Percentiles rank a stretch among this genome's conserved stretches.
These are phyloP conservation scores for Zygoascus sp. DNA, from an alignment of 1,139 yeast genomes.

Conservation along the genomic window DNA sequence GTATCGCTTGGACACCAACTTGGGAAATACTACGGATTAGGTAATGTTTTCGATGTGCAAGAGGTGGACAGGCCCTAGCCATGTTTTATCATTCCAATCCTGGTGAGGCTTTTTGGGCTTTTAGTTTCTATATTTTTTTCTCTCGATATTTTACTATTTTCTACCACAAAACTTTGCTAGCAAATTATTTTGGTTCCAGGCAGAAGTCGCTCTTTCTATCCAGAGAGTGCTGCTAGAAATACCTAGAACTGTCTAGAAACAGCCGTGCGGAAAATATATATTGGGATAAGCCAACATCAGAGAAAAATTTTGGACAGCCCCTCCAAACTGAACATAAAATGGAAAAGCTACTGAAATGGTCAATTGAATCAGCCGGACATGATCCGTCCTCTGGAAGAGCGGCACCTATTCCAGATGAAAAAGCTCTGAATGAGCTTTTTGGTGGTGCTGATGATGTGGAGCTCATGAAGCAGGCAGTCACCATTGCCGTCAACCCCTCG, in stretches of 20 bases:
- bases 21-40: too few species aligned
- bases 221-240: not conserved
- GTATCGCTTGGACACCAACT: too few species aligned
- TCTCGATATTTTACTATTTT: too few species aligned
- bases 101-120: too few species aligned
- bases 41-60: too few species aligned
- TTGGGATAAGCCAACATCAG: not conserved
- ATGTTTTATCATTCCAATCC: too few species aligned
- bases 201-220: too few species aligned
- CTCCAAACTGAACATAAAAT: conserved; percentile 35
- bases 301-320: not conserved
- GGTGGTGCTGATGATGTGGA: conserved; percentile 56
- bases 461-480: conserved; percentile 62
- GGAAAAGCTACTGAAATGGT: conserved; percentile 93
- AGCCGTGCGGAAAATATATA: not conserved
- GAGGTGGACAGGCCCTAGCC: too few species aligned
- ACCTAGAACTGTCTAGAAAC: not conserved
- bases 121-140: too few species aligned
- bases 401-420: conserved; percentile 50
- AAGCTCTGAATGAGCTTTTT: conserved; percentile 60
- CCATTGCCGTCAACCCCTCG: conserved; percentile 62
- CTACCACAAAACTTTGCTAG: too few species aligned
- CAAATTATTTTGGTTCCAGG: too few species aligned
- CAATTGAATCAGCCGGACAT: conserved; percentile 46
- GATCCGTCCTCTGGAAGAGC: conserved; percentile 26